Base-by-base conservation (phyloP, 768 basidiomycete genomes). In the Nidularia pulvinata region DNA sequence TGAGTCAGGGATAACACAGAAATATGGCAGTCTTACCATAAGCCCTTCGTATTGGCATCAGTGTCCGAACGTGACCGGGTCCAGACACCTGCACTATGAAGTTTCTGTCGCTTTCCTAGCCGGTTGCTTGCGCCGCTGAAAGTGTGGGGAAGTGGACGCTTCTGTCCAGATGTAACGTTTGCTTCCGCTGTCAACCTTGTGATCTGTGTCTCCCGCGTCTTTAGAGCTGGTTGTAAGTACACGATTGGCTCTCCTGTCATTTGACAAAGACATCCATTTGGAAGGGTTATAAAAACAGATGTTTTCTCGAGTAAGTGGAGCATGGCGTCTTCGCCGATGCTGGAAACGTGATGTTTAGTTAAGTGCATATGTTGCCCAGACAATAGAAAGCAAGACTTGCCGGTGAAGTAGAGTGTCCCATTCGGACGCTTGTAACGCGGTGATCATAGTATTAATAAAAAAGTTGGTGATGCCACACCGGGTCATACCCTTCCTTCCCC, bases 191-290 rank as follows among this genome's bases (percentile, higher is more conserved):
- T 4, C 25, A 3, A 4, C 25, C 1, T 30, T 30, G 25, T 30
- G 4, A 30, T 30, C 16, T 42, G 39, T 42, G 2, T 13, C 16
- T 42, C 39, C 16, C 39, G 39, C 39, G 16, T 11, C 39, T 42
- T 4, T 42, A 14, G 52, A 64, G 61, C 56, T 50, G 64, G 60
- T 32, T 45, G 45, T 25, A 66, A 52, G 67, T 59, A 70, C 57
- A 84, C 71, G 22, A 96, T 65, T 0, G 90, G 86, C 35, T 76
- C 74, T 4, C 95, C 95, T 0, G 87, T 83, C 53, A 97, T 65
- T 67, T 98, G 95, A 56, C 89, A 89, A 36, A 88, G 79, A 62
- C 93, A 95, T 16, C 83, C 85, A 61, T 97, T 96, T 0, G 89
- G 89, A 19, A 97, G 69, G 2, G 88, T 74, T 13, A 89, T 62